phyloP scores from a whole-genome alignment of 1,139 yeast genomes.

The Pichia sp. region DNA sequence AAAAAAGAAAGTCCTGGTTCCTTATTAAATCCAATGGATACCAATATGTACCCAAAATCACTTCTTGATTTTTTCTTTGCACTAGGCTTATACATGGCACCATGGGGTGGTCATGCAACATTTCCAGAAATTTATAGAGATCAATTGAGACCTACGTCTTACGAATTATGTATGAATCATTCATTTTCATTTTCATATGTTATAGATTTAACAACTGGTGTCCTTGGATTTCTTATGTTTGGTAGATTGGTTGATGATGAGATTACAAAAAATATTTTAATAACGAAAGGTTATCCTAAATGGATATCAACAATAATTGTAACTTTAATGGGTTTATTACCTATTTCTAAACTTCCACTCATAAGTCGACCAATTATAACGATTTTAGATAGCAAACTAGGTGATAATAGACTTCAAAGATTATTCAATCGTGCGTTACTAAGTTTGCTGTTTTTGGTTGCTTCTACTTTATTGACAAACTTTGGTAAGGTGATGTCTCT shows the following conservation, averaged over 20 bases:
- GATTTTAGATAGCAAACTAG: conserved; percentile 40
- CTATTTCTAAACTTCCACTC: conserved; percentile 82
- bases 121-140: conserved; percentile 54
- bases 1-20: conserved; percentile 42
- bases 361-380: conserved; percentile 83
- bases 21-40: conserved; percentile 34
- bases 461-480: conserved; percentile 61
- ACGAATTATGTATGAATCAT: conserved; percentile 42
- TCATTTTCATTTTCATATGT: conserved; percentile 62
- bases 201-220: conserved; percentile 71
- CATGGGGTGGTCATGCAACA: conserved; percentile 61
- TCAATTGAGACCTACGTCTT: conserved; percentile 49
- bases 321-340: conserved; percentile 69
- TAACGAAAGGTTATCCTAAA: conserved; percentile 66
- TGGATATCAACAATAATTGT: conserved; percentile 62
- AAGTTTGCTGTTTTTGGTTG: conserved; percentile 32
- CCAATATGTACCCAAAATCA: conserved; percentile 43
- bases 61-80: conserved; percentile 40
- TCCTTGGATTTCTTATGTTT: conserved; percentile 83
- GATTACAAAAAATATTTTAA: conserved; percentile 68
- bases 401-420: neutral
- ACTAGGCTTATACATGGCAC: conserved; percentile 52
- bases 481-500: conserved; percentile 83
- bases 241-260: conserved; percentile 73
- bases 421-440: conserved; percentile 20